phyloP scores from a whole-genome alignment of 1,284 basidiomycete species.

The Bothia castanella region DNA sequence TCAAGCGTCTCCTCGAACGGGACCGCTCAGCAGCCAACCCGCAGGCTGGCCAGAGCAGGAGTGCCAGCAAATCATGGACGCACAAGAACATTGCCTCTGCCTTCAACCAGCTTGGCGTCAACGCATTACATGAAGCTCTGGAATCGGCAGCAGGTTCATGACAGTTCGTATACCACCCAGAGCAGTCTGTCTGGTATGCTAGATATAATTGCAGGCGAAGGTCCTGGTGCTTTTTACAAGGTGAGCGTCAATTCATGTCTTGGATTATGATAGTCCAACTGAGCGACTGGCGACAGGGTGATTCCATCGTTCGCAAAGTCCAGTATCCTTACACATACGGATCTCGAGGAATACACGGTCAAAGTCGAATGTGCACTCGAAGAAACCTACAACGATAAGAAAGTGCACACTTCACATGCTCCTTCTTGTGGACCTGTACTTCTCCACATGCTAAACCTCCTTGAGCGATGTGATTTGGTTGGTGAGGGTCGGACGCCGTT shows the following conservation, averaged over 20 bases:
- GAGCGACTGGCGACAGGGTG: constrained; percentile 45
- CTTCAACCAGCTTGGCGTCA: too few relatives aligned
- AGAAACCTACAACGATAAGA: constrained; percentile 73
- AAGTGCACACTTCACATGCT: constrained; percentile 79
- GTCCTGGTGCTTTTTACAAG: constrained; percentile 72
- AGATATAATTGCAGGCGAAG: constrained; percentile 59
- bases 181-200: constrained; percentile 66
- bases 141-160: constrained; percentile 92
- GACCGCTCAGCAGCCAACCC: constrained; percentile 25
- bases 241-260: constrained; percentile 38
- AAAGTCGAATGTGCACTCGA: constrained; percentile 71
- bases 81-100: constrained; percentile 43
- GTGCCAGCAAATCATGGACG: constrained; percentile 66
- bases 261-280: constrained; percentile 11
- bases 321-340: constrained; percentile 69
- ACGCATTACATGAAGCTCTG: too few relatives aligned
- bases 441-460: constrained; percentile 75
- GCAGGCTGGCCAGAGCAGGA: constrained; percentile 39
- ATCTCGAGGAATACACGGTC: constrained; percentile 69
- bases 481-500: constrained; percentile 50
- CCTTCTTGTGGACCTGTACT: constrained; percentile 82
- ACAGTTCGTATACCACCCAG: constrained; percentile 74
- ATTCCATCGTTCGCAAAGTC: constrained; percentile 67
- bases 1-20: constrained; percentile 73
- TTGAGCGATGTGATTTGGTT: constrained; percentile 62